A percentile compares a stretch with the other conserved stretches of the same genome.
These are phyloP conservation scores for Ceratocystis papillata DNA, from an alignment of 2,329 filamentous ascomycete genomes.

Conservation along the genomic window DNA sequence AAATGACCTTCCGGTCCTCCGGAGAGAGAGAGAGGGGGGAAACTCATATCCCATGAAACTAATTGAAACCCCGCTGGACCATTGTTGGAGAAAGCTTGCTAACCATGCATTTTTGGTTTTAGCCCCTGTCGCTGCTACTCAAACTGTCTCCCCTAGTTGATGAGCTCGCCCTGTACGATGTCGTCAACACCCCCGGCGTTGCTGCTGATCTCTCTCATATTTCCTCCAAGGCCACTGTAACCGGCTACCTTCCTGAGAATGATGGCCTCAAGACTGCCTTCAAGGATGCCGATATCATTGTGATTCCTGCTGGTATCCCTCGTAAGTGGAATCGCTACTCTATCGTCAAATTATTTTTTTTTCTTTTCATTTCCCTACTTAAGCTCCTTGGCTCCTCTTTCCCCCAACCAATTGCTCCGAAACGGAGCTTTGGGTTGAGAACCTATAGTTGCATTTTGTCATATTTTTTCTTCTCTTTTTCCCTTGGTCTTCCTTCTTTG, in stretches of 20 bases:
- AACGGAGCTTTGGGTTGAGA: conserved; percentile 9
- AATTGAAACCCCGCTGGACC: conserved; percentile 14
- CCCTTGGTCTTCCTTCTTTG: conserved; percentile 12
- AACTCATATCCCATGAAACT: neutral
- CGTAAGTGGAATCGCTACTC: conserved; percentile 48
- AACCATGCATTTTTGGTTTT: conserved; percentile 24
- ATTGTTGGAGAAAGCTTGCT: conserved; percentile 24
- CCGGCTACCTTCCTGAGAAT: conserved; percentile 77
- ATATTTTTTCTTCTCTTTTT: neutral
- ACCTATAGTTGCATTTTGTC: neutral
- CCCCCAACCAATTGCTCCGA: conserved; percentile 18
- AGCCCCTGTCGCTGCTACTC: conserved; percentile 93
- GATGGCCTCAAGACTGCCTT: conserved; percentile 78
- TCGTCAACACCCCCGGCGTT: conserved; percentile 96
- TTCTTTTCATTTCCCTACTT: neutral
- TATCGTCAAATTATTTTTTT: neutral
- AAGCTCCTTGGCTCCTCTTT: conserved; percentile 7
- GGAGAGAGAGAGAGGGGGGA: neutral
- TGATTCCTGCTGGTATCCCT: conserved; percentile 96
- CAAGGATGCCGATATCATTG: conserved; percentile 86
- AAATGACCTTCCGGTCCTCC: conserved; percentile 3
- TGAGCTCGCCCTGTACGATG: conserved; percentile 96
- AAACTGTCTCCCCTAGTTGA: conserved; percentile 82
- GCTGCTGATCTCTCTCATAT: conserved; percentile 96
- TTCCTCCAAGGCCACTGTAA: conserved; percentile 76